Evolutionary conservation across 2,329 filamentous ascomycete genomes (phyloP), one percentile per base, ranked within the genome.

Genomic region (Xylaria polymorpha): DNA sequence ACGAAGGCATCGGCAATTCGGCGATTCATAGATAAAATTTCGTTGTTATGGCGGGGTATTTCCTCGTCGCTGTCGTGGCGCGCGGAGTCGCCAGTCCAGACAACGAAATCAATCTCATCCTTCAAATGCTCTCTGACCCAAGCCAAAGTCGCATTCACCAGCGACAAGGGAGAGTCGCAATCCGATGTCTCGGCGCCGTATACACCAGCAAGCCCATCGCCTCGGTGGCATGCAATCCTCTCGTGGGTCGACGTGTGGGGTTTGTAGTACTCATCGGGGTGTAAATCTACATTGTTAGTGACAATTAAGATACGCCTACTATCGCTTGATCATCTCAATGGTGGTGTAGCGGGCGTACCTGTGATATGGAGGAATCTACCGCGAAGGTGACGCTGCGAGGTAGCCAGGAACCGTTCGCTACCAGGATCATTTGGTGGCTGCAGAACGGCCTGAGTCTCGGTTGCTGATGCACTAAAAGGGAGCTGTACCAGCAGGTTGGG

Each of bases 41-140:
- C 90, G 50, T 87, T 84, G 48, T 90, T 85, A 44, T 86, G 92
- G 73, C 96, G 91, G 14, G 95, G 95, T 41, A 92, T 85, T 57
- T 87, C 81, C 79, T 95, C 92, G 78, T 97, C 94, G 79, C 91
- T 95, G 80, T 97, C 94, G 80, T 98, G 94, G 72, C 94, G 88
- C 22, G 92, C 93, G 39, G 92, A 95, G 80, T 98, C 94, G 72
- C 94, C 94, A 1, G 94, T 97, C 94, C 94, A 97, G 58, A 97
- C 84, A 59, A 97, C 90, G 78, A 98, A 98, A 79, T 98, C 94
- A 72, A 98, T 87, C 3, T 90, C 82, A 77, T 94, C 91, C 77
- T 88, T 91, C 67, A 97, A 77, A 75, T 97, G 91, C 51, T 90
- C 86, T 53, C 89, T 85, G 61, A 99, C 91, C 95, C 95, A 99